Evolutionary conservation across 495 filamentous ascomycete genomes (phyloP), one percentile per base, ranked within the genome.

Genomic region (Astrothelium macrocarpum): DNA sequence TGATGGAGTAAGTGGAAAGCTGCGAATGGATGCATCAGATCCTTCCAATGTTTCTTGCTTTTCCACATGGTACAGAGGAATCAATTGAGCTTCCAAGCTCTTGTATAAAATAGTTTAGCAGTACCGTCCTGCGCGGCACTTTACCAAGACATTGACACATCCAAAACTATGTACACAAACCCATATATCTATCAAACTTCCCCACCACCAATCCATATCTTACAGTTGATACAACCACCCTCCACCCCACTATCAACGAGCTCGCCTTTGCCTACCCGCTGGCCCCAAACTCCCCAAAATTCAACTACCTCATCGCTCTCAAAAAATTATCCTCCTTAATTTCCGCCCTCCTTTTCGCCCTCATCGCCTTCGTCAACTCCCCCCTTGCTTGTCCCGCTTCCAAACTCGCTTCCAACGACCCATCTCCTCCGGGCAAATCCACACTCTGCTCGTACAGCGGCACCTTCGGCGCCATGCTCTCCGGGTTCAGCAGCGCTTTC

Each of bases 301-400:
- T 36, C 31, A 16, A 23, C 59, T 66, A 74, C 74, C 81, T 85
- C 83, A 95, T 88, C 20, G 85, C 81, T 79, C 86, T 88, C 78
- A 98, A 82, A 82, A 94, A 98, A 78, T 98, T 98, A 62, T 70
- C 80, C 78, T 97, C 94, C 80, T 93, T 94, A 69, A 98, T 97
- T 68, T 78, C 81, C 66, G 81, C 85, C 70, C 88, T 84, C 71
- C 90, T 82, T 67, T 90, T 86, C 66, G 79, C 81, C 71, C 91
- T 80, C 79, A 90, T 81, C 10, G 84, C 81, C 73, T 81, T 84
- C 70, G 80, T 87, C 64, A 97, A 76, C 63, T 86, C 83, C 62
- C 84, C 79, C 63, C 85, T 78, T 70, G 82, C 83, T 26, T 79
- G 72, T 58, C 71, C 79, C 28, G 87, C 89, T 63, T 76, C 74